Evolutionary conservation across 2,329 filamentous ascomycete species (phyloP).

Genomic region (Helminthosporium solani): DNA sequence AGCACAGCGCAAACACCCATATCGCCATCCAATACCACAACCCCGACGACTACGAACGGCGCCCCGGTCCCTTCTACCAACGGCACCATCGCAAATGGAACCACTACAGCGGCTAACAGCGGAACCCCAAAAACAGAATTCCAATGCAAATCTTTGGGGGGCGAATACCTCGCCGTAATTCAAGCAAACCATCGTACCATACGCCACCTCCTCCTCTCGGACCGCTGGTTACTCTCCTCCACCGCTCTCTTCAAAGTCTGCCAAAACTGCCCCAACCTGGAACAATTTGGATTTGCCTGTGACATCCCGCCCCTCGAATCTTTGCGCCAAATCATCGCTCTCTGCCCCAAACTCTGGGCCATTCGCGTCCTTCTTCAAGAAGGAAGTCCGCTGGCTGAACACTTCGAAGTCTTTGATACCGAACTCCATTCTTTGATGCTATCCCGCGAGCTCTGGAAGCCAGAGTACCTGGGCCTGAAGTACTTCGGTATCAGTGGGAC

Average conservation of each 20-base stretch:
- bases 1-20: constrained; percentile 32
- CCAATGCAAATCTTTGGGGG: constrained; percentile 39
- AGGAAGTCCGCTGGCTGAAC: constrained; percentile 27
- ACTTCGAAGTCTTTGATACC: constrained; percentile 25
- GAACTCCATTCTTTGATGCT: constrained; percentile 37
- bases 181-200: constrained; percentile 53
- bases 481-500: constrained; percentile 45
- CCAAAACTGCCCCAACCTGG: constrained; percentile 57
- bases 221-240: constrained; percentile 56
- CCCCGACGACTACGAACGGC: constrained; percentile 12
- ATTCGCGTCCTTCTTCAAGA: constrained; percentile 43
- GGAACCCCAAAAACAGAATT: constrained; percentile 29
- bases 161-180: constrained; percentile 54
- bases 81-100: constrained; percentile 20
- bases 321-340: constrained; percentile 38
- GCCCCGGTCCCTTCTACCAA: constrained; percentile 7
- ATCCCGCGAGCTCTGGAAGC: constrained; percentile 35
- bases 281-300: constrained; percentile 58
- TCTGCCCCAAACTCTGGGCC: constrained; percentile 43
- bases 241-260: constrained; percentile 54
- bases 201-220: constrained; percentile 57
- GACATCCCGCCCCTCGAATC: constrained; percentile 53
- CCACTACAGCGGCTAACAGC: constrained; percentile 15
- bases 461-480: constrained; percentile 36
- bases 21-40: constrained; percentile 28